These are phyloP conservation scores for Eimeria sp. DNA, from an alignment of 169 alveolate genomes.

Conservation along the genomic window DNA sequence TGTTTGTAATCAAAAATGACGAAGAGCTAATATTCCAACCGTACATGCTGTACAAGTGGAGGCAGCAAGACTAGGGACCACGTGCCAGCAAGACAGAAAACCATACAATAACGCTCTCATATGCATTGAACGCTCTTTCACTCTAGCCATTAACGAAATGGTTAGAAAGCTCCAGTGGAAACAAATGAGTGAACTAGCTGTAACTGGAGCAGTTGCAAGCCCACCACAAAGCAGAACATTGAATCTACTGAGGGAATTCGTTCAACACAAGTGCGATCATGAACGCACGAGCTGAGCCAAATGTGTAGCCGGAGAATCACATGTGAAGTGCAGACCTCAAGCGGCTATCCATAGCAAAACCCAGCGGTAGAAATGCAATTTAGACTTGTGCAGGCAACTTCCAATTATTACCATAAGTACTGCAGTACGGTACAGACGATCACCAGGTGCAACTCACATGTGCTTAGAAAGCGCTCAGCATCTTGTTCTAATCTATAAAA, in stretches of 20 bases:
- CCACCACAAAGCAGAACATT: neutral
- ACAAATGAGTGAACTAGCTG: neutral
- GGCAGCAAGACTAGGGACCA: neutral
- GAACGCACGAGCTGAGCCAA: neutral
- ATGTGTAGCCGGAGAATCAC: neutral
- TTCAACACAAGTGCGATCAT: neutral
- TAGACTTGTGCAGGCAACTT: too few relatives aligned
- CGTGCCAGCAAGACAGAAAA: neutral
- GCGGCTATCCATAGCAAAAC: neutral
- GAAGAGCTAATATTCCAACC: neutral
- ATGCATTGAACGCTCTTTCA: neutral
- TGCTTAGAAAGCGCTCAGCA: neutral
- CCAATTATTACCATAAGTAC: too few relatives aligned
- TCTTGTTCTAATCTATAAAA: neutral
- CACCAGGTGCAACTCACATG: neutral
- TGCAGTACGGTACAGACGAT: too few relatives aligned
- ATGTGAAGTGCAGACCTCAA: neutral
- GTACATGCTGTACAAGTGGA: neutral
- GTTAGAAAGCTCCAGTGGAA: neutral
- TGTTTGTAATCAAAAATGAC: neutral
- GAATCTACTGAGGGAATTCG: neutral
- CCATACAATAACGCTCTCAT: neutral
- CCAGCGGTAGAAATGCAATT: neutral
- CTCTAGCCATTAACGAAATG: neutral
- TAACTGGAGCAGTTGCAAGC: neutral